These are phyloP conservation scores for Umbilicaria muhlenbergii DNA, from an alignment of 495 filamentous ascomycete genomes.

Conservation along the genomic window DNA sequence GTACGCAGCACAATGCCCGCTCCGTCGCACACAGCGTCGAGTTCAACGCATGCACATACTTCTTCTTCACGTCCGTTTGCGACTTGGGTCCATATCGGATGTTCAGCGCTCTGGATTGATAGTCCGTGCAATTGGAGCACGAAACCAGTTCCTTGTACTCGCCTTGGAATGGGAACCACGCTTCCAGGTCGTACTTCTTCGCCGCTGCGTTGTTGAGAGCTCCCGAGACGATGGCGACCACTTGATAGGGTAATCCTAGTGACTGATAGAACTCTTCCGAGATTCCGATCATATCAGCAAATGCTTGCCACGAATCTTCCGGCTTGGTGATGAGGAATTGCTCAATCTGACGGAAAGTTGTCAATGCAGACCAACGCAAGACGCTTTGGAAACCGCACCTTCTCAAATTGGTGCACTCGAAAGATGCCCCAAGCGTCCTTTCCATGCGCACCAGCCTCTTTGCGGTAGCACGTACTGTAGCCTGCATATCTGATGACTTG, in stretches of 20 bases:
- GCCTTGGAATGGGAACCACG: slow-evolving; percentile 91
- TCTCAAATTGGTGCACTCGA: slow-evolving; percentile 96
- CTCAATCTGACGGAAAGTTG: slow-evolving; percentile 41
- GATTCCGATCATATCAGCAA: slow-evolving; percentile 78
- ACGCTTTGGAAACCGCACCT: slow-evolving; percentile 31
- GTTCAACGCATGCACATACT: slow-evolving; percentile 90
- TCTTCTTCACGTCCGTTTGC: slow-evolving; percentile 66
- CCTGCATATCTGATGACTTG: slow-evolving; percentile 52
- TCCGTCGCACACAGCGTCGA: slow-evolving; percentile 86
- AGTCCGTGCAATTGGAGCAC: slow-evolving; percentile 92
- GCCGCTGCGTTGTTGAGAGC: slow-evolving; percentile 86
- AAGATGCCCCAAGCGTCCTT: slow-evolving; percentile 98
- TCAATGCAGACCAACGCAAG: slow-evolving; percentile 3
- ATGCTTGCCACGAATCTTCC: slow-evolving; percentile 85
- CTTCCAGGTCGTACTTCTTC: slow-evolving; percentile 94
- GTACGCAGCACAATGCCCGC: slow-evolving; percentile 80
- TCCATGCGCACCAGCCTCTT: slow-evolving; percentile 84
- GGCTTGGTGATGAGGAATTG: slow-evolving; percentile 92
- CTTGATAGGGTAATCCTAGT: slow-evolving; percentile 71
- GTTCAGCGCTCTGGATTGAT: slow-evolving; percentile 77
- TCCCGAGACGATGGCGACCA: slow-evolving; percentile 87
- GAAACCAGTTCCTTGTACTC: slow-evolving; percentile 97
- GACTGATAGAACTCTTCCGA: slow-evolving; percentile 93
- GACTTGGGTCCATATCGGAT: slow-evolving; percentile 72
- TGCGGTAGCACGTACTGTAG: slow-evolving; percentile 86